Base-by-base conservation (phyloP, 2,329 filamentous ascomycete genomes). In the Alternaria hordeiaustralica region DNA sequence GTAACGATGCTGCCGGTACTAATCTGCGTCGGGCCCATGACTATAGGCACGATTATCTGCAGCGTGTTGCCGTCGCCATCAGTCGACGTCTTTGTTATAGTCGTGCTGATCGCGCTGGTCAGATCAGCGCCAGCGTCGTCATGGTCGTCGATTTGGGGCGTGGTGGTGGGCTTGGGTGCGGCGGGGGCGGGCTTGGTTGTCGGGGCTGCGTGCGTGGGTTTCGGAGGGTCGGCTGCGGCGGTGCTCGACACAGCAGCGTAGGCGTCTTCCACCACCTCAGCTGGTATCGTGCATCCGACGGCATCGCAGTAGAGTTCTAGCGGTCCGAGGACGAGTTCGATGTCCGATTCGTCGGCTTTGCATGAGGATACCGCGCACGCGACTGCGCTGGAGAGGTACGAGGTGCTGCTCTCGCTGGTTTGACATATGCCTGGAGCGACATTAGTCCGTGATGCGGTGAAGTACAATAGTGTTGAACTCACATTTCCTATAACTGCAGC, bases 381-480 rank as follows among this genome's bases (percentile, higher is more conserved):
- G 47, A 72, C 66, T 2, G 68, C 68, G 55, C 47, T 58, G 49
- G 66, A 53, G 7, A 76, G 68, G 60, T 70, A 74, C 10, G 58
- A 62, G 20, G 58, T 60, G 63, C 58, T 63, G 28, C 61, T 59
- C 49, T 71, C 53, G 46, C 69, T 70, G 5, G 70, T 66, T 10
- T 73, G 63, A 68, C 72, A 76, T 36, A 76, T 71, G 54, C 73
- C 74, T 76, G 30, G 20, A 20, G 21, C 21, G 12, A 12, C 12
- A 9, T 71, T 53, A 69, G 68, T 47, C 11, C 2, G 20, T 21
- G 55, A 8, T 6, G 15, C 20, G 8, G 13, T 4, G 45, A 12
- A 26, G 9, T 13, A 1, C 13, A 10, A 12, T 11, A 9, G 26
- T 11, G 12, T 2, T 33, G 41, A 10, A 69, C 69, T 63, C 33